Conservation (phyloP, 768 basidiomycete species). For the Tricholoma saponaceum region DNA sequence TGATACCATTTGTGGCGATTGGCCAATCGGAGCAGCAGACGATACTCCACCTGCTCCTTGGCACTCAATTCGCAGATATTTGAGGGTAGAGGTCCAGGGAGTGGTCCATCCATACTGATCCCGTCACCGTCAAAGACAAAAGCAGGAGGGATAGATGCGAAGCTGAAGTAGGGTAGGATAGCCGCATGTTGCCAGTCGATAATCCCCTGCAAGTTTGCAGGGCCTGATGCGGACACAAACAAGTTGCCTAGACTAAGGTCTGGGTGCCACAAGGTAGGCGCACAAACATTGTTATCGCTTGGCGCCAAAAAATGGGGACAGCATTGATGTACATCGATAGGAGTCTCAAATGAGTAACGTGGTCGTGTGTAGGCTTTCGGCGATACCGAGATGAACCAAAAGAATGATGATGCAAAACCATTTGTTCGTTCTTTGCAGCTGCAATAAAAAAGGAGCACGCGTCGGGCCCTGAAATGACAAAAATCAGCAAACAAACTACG, state of each 20-base stretch:
- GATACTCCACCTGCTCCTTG: conserved; percentile 4
- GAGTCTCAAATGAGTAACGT: too few relatives aligned
- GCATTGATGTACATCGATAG: too few relatives aligned
- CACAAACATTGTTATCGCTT: too few relatives aligned
- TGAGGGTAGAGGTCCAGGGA: not conserved
- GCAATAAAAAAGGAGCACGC: conserved; percentile 15
- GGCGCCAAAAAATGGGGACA: too few relatives aligned
- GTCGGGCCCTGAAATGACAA: conserved; percentile 12
- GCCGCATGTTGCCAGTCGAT: conserved; percentile 26
- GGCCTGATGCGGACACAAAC: not conserved
- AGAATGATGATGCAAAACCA: too few relatives aligned
- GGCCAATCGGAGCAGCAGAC: conserved; percentile 4
- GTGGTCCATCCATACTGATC: conserved; percentile 1
- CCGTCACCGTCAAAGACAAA: conserved; percentile 12
- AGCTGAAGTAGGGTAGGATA: conserved; percentile 12
- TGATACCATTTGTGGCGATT: too few relatives aligned
- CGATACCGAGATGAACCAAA: too few relatives aligned
- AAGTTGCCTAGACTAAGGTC: too few relatives aligned
- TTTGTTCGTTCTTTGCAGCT: conserved; percentile 5
- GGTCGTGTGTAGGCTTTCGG: too few relatives aligned
- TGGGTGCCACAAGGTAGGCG: too few relatives aligned
- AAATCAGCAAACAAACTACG: conserved; percentile 1
- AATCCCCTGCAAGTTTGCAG: conserved; percentile 14
- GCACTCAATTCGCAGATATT: not conserved
- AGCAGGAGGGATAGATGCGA: conserved; percentile 7